These are phyloP conservation scores for Yamadazyma philogaea DNA, from an alignment of 805 yeast species.

Conservation along the genomic window DNA sequence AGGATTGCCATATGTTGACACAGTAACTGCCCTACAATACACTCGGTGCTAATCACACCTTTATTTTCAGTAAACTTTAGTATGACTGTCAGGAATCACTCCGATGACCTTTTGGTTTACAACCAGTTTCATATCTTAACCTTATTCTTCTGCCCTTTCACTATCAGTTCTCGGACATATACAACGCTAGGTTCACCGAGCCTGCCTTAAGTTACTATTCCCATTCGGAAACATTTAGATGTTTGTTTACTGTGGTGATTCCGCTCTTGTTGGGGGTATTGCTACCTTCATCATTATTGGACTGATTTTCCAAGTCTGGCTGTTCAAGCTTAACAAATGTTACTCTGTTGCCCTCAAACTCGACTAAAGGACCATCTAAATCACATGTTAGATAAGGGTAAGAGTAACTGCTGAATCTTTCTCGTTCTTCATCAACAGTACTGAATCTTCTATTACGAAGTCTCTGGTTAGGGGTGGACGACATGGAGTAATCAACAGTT, in stretches of 20 bases:
- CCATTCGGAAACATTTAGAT: conserved; percentile 35
- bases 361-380: conserved; percentile 56
- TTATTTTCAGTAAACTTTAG: no score
- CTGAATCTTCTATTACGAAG: conserved; percentile 37
- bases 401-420: conserved; percentile 47
- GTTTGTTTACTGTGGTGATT: conserved; percentile 22
- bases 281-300: not conserved
- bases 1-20: no score
- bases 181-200: not conserved
- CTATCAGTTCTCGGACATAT: not conserved
- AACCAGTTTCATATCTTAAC: no score
- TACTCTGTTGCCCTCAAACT: conserved; percentile 51
- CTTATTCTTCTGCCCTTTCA: not conserved
- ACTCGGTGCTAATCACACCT: no score
- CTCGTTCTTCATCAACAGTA: conserved; percentile 58
- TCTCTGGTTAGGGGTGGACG: conserved; percentile 2
- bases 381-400: conserved; percentile 48
- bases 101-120: no score
- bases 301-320: conserved; percentile 7
- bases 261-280: not conserved
- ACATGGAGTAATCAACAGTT: conserved; percentile 12
- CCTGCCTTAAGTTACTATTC: conserved; percentile 18
- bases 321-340: conserved; percentile 3
- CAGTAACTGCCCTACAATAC: no score
- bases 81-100: no score